phyloP scores from a whole-genome alignment of 805 yeast species.

The Vanderwaltozyma tropicalis region DNA sequence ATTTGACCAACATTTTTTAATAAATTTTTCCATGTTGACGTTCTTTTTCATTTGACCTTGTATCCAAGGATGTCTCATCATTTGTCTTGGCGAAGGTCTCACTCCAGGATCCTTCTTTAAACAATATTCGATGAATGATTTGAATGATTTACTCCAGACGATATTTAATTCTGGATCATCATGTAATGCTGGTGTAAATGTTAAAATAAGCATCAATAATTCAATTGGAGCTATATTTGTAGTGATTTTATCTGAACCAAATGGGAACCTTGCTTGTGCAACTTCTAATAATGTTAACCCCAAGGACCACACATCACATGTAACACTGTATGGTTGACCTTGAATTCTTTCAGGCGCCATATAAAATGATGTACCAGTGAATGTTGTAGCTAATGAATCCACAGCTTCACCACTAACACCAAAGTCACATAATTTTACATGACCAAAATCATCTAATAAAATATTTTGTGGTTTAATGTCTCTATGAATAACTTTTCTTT shows the following conservation, averaged over 20 bases:
- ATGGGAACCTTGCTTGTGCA: slow-evolving; percentile 86
- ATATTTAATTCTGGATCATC: slow-evolving; percentile 73
- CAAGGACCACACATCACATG: slow-evolving; percentile 93
- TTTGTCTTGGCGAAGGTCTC: slow-evolving; percentile 87
- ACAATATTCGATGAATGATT: slow-evolving; percentile 72
- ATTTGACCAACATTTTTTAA: slow-evolving; percentile 57
- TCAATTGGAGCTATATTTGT: slow-evolving; percentile 73
- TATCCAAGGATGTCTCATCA: slow-evolving; percentile 92
- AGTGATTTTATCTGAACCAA: slow-evolving; percentile 36
- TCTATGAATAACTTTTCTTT: slow-evolving; percentile 80
- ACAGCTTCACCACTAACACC: slow-evolving; percentile 98
- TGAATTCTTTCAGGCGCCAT: slow-evolving; percentile 98
- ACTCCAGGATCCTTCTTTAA: slow-evolving; percentile 67
- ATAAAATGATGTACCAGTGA: slow-evolving; percentile 93
- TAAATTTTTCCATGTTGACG: slow-evolving; percentile 82
- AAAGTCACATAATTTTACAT: slow-evolving; percentile 89
- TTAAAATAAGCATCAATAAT: slow-evolving; percentile 66
- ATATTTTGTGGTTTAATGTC: slow-evolving; percentile 96
- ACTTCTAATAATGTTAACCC: slow-evolving; percentile 89
- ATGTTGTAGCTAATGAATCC: slow-evolving; percentile 88
- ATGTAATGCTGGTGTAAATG: slow-evolving; percentile 66
- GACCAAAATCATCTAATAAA: slow-evolving; percentile 61
- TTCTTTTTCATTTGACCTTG: slow-evolving; percentile 58
- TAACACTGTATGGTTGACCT: slow-evolving; percentile 91
- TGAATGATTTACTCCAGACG: slow-evolving; percentile 72